Base-by-base conservation (phyloP, 176 grass and related monocot genomes). In the Eleusine coracana region DNA sequence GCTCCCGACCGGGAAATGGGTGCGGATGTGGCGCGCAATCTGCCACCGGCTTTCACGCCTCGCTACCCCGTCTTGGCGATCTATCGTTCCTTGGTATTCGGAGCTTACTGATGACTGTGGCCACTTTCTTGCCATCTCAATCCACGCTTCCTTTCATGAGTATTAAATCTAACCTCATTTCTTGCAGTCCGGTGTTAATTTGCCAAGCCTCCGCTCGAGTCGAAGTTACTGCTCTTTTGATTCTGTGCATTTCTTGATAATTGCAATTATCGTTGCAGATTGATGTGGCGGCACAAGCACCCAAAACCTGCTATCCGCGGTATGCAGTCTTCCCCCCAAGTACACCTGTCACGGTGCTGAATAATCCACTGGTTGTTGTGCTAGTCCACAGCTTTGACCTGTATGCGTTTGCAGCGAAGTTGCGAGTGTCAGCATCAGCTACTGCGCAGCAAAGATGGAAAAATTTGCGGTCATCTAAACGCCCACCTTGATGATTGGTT, bases 351-450 rank as follows among this genome's bases (percentile, higher is more conserved):
- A 10, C 34, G 20, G 39, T n/a, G 73, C 73, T 75, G 73, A 75
- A 75, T 75, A 39, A 38, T 58, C 72, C 9, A 39, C 28, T 51
- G 48, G 17, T 59, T 18, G 36, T 39, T 76, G 18, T 76, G 75
- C 55, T 42, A 42, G 12, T 25, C 42, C 55, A 29, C 18, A 58
- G 3, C 17, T 56, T 58, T 75, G 73, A 21, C 50, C 29, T 12
- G 31, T 34, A 55, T 74, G n/a, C 11, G 11, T 71, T 25, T 71
- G 10, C 21, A 71, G 21, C 40, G 11, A 27, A 21, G 4, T 39
- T 10, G 20, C 6, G 21, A 60, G 54, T 60, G 5, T 61, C 20
- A 40, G 45, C 49, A 74, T 55, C 71, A 74, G 49, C 49, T 54
- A 36, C 1, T 37, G 10, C 10, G 16, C 9, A 1, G 51, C 71